Evolutionary conservation across 2,329 filamentous ascomycete genomes (phyloP).

Genomic region (Arthrobotrys sinensis): DNA sequence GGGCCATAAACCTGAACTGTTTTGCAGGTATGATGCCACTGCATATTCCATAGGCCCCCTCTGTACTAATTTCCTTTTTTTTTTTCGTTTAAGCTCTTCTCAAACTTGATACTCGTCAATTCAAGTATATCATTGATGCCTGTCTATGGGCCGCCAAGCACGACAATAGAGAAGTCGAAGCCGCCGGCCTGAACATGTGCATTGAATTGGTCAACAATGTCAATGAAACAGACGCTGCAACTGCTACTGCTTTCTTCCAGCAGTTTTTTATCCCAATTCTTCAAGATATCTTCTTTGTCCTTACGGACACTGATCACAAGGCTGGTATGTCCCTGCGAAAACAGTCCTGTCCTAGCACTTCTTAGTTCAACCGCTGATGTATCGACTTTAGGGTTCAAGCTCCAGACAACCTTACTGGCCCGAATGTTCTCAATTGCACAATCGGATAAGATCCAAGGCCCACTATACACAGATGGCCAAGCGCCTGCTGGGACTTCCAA

Average conservation of each 20-base stretch:
- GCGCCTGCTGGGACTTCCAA: constrained; percentile 87
- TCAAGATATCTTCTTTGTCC: constrained; percentile 97
- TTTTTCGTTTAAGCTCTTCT: constrained; percentile 75
- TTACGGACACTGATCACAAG: constrained; percentile 98
- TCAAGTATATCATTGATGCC: constrained; percentile 99
- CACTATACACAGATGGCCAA: constrained; percentile 88
- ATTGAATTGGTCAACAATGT: constrained; percentile 98
- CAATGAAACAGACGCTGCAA: constrained; percentile 87
- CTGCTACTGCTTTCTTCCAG: constrained; percentile 95
- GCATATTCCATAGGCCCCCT: neutral
- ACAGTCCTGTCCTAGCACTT: neutral
- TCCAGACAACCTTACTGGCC: constrained; percentile 91
- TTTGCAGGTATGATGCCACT: constrained; percentile 79
- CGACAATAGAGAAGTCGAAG: constrained; percentile 97
- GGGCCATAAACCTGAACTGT: constrained; percentile 96
- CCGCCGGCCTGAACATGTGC: constrained; percentile 97
- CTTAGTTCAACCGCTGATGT: neutral
- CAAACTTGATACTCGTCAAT: constrained; percentile 94
- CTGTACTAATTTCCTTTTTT: neutral
- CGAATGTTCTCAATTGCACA: constrained; percentile 98
- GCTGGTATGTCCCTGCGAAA: constrained; percentile 69
- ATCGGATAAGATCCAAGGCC: constrained; percentile 88
- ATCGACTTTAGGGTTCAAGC: constrained; percentile 81
- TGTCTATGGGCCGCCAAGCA: constrained; percentile 99
- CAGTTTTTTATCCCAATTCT: constrained; percentile 96